Evolutionary conservation across 2,329 filamentous ascomycete genomes (phyloP), one percentile per base, ranked within the genome.

Genomic region (Chaetomiaceae sp.): DNA sequence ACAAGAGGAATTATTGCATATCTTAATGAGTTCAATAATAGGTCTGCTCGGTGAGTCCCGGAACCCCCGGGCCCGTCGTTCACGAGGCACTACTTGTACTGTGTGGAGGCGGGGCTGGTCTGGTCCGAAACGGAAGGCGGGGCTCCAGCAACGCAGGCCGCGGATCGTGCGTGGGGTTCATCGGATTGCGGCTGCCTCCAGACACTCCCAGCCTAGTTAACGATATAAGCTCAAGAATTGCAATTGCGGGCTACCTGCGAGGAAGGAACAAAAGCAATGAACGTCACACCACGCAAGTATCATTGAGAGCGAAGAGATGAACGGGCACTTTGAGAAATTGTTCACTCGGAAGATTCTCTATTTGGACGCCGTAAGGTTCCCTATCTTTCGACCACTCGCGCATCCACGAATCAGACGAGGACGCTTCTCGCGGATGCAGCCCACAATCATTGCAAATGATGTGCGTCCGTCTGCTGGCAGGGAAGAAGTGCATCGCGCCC

Each of bases 71-170:
- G 8, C 10, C 11, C 10, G 16, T 13, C 5, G 11, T 40, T 18
- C 9, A 11, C 20, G 8, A 5, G 20, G 20, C 3, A 25, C 8
- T 40, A 4, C 10, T 9, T 40, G 37, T 10, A 40, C 37, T 1
- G 37, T 40, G 20, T 18, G n/a, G 16, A 14, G 33, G 33, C 5
- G 14, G 5, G 32, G 7, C 10, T 13, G 10, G 10, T 33, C 32
- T 38, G 13, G 21, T n/a, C 33, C 8, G n/a, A 48, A 40, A 20
- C 23, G 21, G 45, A 38, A 48, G 45, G 45, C 45, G 45, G 45
- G 45, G 34, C 33, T 2, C 10, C 33, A 5, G 5, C 21, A 29
- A n/a, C n/a, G 7, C 4, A 18, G 6, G 16, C 38, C 20, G 6
- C 29, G 3, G n/a, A 10, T 30, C 9, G 1, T 16, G 34, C 5